phyloP scores from a whole-genome alignment of 2,329 filamentous ascomycete species.

The Calycina marina region DNA sequence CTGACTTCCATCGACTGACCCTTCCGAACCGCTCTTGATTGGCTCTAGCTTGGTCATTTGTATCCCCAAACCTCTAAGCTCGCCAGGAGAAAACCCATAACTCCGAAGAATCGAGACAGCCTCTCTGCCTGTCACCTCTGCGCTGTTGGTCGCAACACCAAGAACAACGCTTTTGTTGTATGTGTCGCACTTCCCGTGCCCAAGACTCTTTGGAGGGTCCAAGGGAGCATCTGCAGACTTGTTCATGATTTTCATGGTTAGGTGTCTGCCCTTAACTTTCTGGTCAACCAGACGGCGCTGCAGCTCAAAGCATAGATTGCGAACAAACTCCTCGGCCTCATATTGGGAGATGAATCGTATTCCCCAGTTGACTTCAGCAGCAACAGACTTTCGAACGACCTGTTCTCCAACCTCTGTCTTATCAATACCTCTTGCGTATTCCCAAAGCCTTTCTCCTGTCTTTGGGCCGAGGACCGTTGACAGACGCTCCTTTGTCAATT shows the following conservation, averaged over 20 bases:
- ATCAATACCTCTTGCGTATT: conserved; percentile 84
- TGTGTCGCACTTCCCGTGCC: conserved; percentile 87
- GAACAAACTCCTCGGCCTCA: conserved; percentile 88
- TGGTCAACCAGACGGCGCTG: conserved; percentile 70
- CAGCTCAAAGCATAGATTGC: conserved; percentile 72
- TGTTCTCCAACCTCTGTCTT: conserved; percentile 74
- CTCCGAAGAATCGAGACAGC: conserved; percentile 71
- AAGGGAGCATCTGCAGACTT: conserved; percentile 74
- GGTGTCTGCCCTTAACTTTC: conserved; percentile 69
- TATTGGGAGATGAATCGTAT: conserved; percentile 83
- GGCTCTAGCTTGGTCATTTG: conserved; percentile 89
- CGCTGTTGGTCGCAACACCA: conserved; percentile 69
- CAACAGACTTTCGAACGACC: conserved; percentile 79
- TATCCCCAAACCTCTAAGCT: conserved; percentile 81
- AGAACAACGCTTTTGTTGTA: conserved; percentile 80
- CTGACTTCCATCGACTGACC: conserved; percentile 57
- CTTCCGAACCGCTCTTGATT: conserved; percentile 43
- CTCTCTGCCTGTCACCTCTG: conserved; percentile 60
- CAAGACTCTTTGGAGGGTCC: conserved; percentile 84
- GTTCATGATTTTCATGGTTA: conserved; percentile 93
- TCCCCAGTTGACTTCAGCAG: conserved; percentile 95
- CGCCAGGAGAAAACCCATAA: conserved; percentile 75
- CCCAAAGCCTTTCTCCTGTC: conserved; percentile 79
- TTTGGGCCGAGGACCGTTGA: conserved; percentile 69
- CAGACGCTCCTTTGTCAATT: conserved; percentile 62